Base-by-base conservation (phyloP, 345 rosid species). In the Raphanus raphanistrum region DNA sequence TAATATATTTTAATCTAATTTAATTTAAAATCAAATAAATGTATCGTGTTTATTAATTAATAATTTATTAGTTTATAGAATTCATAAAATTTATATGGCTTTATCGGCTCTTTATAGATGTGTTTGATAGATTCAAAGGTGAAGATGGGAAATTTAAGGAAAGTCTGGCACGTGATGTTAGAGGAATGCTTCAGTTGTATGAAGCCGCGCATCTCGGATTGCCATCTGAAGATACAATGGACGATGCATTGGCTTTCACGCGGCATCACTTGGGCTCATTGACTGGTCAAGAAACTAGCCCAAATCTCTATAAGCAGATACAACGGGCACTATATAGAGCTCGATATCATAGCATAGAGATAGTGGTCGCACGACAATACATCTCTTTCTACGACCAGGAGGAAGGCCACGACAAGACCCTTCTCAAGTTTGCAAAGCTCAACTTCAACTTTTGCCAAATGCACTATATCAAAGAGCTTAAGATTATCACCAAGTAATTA, bases 71-170 rank as follows among this genome's bases (percentile, higher is more conserved):
- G n/a, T n/a, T n/a, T n/a, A n/a, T n/a, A n/a, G n/a, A n/a, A n/a
- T n/a, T n/a, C n/a, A n/a, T n/a, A n/a, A n/a, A n/a, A n/a, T n/a
- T n/a, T n/a, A n/a, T n/a, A n/a, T n/a, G n/a, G n/a, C n/a, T n/a
- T n/a, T n/a, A n/a, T n/a, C 1, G 11, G 8, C 36, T 71, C 0
- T 0, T 0, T 25, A 4, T 11, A 70, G 61, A 50, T 50, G 57
- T n/a, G n/a, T 71, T 71, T 11, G 3, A 59, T 0, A 36, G 35
- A 36, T 71, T 71, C 38, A 71, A 58, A 71, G 66, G 54, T 11
- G 57, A 35, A 2, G 50, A 58, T 21, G 66, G 25, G 0, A 68
- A 16, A 11, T 50, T 68, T 0, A 68, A 29, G 29, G 1, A 43
- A 0, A 11, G 25, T 50, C 28, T 68, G 11, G 61, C 21, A 6